Base-by-base conservation (phyloP, 495 filamentous ascomycete species). In the Aspergillus leporis region DNA sequence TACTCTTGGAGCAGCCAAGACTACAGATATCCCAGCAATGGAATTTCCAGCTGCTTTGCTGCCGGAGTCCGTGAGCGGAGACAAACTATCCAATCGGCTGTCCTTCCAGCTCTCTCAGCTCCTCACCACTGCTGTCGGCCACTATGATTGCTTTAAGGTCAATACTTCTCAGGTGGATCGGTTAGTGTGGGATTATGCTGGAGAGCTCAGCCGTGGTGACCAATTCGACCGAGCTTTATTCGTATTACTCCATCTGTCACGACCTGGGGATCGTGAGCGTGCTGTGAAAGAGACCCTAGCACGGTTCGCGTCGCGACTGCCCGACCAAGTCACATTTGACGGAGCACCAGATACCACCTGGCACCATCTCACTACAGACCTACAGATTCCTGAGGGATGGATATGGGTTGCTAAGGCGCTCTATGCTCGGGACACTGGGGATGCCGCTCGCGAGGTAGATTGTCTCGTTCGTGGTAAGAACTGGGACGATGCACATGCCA, bases 401-500 rank as follows among this genome's bases (percentile, higher is more conserved):
- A 81, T 98, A 61, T 93, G 87, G 85, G 85, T 91, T 54, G 90
- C 93, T 28, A 92, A 92, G 75, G 94, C 93, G 5, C 78, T 95
- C 8, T 83, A 90, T 65, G 91, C 90, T 59, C 85, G 91, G 40
- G 80, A 85, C 58, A 83, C 79, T 50, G 81, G 84, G 56, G 83
- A 93, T 65, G 74, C 86, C 21, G 75, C 73, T 19, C 78, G 80
- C 46, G 89, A 96, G 66, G 86, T 91, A 6, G 79, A 87, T 45
- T 90, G 85, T 58, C 83, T 97, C 4, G 81, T 97, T 59, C 83
- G 83, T 51, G 93, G 90, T 8, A 82, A 81, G 48, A 83, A 90
- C 53, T 90, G 85, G 77, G 81, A 83, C 49, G 89, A 93, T 66
- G 93, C 94, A 21, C 94, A 97, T 71, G 78, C 82, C 31, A 91